Conservation (phyloP, 2,329 filamentous ascomycete species). For the Apiospora arundinis region DNA sequence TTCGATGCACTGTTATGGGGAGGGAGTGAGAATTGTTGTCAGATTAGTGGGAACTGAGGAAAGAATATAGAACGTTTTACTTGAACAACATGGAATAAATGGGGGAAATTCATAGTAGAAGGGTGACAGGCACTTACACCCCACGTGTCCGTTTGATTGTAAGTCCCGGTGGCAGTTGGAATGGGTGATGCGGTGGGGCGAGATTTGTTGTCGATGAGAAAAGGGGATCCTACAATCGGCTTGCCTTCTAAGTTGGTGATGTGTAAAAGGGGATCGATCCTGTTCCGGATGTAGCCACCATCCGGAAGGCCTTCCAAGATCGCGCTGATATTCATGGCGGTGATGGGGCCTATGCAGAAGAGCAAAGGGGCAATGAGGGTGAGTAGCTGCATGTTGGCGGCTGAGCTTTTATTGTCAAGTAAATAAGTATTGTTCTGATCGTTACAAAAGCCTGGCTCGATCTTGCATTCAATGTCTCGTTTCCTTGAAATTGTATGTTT, state of each 20-base stretch:
- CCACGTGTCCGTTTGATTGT: not conserved
- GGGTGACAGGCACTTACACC: not conserved
- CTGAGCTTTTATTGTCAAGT: not conserved
- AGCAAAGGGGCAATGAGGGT: not conserved
- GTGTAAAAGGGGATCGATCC: not conserved
- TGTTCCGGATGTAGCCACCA: not conserved
- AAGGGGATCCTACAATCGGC: not conserved
- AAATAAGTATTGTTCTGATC: not conserved
- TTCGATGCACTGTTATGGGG: not conserved
- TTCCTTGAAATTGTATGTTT: too few relatives aligned
- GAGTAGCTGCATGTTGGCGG: not conserved
- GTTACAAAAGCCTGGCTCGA: not conserved
- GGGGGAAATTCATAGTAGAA: too few relatives aligned
- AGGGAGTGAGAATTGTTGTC: too few relatives aligned
- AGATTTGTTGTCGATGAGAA: not conserved
- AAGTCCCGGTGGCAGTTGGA: not conserved
- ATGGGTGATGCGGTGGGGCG: not conserved
- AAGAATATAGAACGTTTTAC: too few relatives aligned
- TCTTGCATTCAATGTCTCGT: not conserved
- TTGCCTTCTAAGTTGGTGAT: not conserved
- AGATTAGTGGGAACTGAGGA: not conserved
- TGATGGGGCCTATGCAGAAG: not conserved
- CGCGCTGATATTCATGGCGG: not conserved
- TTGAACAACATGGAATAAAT: too few relatives aligned
- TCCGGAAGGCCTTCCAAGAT: not conserved